phyloP scores from a whole-genome alignment of 1,284 basidiomycete genomes.

The Coniophora puteana region DNA sequence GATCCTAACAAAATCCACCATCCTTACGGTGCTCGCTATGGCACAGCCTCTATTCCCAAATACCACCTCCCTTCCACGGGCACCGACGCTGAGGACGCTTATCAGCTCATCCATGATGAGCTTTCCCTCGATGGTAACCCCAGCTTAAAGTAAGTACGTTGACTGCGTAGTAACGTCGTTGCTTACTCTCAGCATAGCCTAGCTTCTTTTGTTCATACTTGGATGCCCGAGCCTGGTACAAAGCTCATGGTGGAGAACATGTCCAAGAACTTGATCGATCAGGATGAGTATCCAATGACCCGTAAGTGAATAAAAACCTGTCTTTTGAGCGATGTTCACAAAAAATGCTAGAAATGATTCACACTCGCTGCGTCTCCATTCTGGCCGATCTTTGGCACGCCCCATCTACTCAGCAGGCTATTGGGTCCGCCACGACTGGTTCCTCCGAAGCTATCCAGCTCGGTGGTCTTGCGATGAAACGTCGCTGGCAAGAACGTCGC shows the following conservation, averaged over 20 bases:
- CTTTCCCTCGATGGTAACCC: slow-evolving; percentile 65
- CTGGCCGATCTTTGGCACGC: slow-evolving; percentile 94
- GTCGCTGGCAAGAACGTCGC: slow-evolving; percentile 87
- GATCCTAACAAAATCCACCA: slow-evolving; percentile 32
- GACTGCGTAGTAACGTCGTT: not conserved
- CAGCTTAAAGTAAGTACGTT: slow-evolving; percentile 38
- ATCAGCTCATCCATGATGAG: slow-evolving; percentile 85
- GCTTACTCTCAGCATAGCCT: slow-evolving; percentile 74
- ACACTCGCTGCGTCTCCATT: slow-evolving; percentile 82
- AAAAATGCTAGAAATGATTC: slow-evolving; percentile 53
- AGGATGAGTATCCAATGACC: slow-evolving; percentile 89
- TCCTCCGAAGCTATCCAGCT: slow-evolving; percentile 93
- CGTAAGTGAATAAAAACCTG: slow-evolving; percentile 36
- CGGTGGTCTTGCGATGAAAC: slow-evolving; percentile 93
- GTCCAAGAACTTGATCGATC: slow-evolving; percentile 87
- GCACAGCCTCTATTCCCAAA: slow-evolving; percentile 61
- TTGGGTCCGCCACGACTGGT: slow-evolving; percentile 93
- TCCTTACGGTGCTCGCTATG: slow-evolving; percentile 64
- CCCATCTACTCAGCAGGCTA: slow-evolving; percentile 65
- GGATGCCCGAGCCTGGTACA: slow-evolving; percentile 62
- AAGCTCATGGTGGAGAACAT: slow-evolving; percentile 82
- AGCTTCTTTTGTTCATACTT: slow-evolving; percentile 76
- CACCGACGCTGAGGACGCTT: slow-evolving; percentile 53
- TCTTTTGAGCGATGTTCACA: not conserved
- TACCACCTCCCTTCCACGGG: slow-evolving; percentile 65